Conservation (phyloP, 768 basidiomycete genomes). For the Serpula lacrymans region DNA sequence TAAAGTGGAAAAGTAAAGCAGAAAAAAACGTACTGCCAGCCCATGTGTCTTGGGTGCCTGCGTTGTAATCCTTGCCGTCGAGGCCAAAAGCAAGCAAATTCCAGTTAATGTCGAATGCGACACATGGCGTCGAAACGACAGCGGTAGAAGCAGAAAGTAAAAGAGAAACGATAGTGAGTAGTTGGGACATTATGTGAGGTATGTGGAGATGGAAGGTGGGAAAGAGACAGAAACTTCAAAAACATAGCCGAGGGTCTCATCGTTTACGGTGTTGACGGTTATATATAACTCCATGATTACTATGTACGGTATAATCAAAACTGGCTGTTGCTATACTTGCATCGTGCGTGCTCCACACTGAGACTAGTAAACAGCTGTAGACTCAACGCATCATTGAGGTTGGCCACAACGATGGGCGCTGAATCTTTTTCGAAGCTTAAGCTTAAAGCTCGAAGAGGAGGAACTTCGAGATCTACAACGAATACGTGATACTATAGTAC, state of each 20-base stretch:
- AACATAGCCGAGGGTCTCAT: neutral
- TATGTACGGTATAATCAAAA: too few relatives aligned
- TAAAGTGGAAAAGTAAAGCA: slow-evolving; percentile 1
- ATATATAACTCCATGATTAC: too few relatives aligned
- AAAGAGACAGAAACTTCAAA: neutral
- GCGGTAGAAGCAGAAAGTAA: slow-evolving; percentile 34
- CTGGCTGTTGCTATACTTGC: too few relatives aligned
- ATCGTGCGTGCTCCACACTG: too few relatives aligned
- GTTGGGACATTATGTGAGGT: slow-evolving; percentile 1
- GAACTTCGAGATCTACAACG: too few relatives aligned
- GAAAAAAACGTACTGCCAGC: slow-evolving; percentile 37
- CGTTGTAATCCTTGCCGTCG: slow-evolving; percentile 79
- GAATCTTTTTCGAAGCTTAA: too few relatives aligned
- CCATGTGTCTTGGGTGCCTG: slow-evolving; percentile 73
- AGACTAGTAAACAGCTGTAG: too few relatives aligned
- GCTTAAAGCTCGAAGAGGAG: too few relatives aligned
- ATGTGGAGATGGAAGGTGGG: slow-evolving; percentile 1
- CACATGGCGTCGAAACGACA: slow-evolving; percentile 51
- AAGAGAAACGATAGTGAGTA: slow-evolving; percentile 52
- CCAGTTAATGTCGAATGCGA: slow-evolving; percentile 77
- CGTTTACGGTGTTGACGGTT: neutral
- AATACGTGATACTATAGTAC: too few relatives aligned
- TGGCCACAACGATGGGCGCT: too few relatives aligned
- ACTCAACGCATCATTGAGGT: too few relatives aligned
- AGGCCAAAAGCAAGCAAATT: slow-evolving; percentile 87